These are phyloP conservation scores for Cutaneotrichosporon sp. DNA, from an alignment of 1,284 basidiomycete genomes.

Conservation along the genomic window DNA sequence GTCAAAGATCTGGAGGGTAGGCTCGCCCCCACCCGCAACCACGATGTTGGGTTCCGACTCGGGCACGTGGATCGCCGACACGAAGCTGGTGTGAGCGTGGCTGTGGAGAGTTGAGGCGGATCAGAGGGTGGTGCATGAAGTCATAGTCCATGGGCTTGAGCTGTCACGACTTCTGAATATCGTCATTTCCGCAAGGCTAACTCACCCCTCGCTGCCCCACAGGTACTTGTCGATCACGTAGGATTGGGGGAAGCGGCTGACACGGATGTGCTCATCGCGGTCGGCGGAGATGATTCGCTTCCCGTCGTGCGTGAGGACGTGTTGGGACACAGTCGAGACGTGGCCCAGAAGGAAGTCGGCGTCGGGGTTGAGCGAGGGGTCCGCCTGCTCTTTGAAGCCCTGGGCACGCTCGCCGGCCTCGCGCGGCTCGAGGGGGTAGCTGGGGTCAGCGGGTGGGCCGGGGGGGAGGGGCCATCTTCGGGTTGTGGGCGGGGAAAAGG, in stretches of 20 bases:
- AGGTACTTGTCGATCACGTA: conserved; percentile 80
- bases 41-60: conserved; percentile 58
- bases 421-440: conserved; percentile 60
- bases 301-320: conserved; percentile 66
- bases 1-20: conserved; percentile 72
- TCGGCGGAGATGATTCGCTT: conserved; percentile 80
- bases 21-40: conserved; percentile 85
- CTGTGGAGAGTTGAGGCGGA: background rate
- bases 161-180: conserved; percentile 14
- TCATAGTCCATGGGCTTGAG: conserved; percentile 4
- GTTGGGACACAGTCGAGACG: conserved; percentile 73
- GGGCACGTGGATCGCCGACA: conserved; percentile 75
- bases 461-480: too few relatives aligned
- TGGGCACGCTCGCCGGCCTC: conserved; percentile 49
- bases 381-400: conserved; percentile 63
- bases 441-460: conserved; percentile 13
- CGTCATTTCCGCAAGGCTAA: conserved; percentile 20
- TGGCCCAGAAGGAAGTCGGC: conserved; percentile 58
- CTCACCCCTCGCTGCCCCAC: conserved; percentile 76
- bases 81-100: conserved; percentile 61
- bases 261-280: conserved; percentile 85
- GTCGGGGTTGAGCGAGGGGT: conserved; percentile 61
- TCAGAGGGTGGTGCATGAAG: conserved; percentile 16
- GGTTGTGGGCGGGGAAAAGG: too few relatives aligned
- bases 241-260: conserved; percentile 83